Evolutionary conservation across 495 filamentous ascomycete genomes (phyloP).

Genomic region (Paragyromitra xinjiangensis): DNA sequence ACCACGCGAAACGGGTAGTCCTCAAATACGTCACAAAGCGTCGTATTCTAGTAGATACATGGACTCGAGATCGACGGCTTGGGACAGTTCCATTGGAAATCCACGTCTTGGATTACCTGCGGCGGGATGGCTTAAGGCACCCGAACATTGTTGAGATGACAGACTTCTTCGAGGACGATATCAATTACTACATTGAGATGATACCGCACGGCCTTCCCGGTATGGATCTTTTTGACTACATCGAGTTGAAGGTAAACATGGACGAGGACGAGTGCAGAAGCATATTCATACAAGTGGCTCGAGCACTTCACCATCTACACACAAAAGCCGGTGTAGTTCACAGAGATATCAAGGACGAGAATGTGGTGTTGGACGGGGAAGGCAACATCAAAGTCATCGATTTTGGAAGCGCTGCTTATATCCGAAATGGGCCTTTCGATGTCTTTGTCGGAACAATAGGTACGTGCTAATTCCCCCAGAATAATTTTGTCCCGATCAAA

Average conservation of each 20-base stretch:
- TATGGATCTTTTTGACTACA: slow-evolving; percentile 99
- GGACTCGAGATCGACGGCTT: slow-evolving; percentile 91
- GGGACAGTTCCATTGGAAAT: slow-evolving; percentile 99
- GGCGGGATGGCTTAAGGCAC: slow-evolving; percentile 84
- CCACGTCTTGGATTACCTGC: slow-evolving; percentile 93
- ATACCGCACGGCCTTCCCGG: slow-evolving; percentile 92
- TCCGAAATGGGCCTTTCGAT: slow-evolving; percentile 97
- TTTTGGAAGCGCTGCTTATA: slow-evolving; percentile 97
- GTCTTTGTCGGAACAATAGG: slow-evolving; percentile 99
- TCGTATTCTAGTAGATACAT: slow-evolving; percentile 96
- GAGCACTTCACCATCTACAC: slow-evolving; percentile 89
- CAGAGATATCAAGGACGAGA: slow-evolving; percentile 98
- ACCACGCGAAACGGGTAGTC: slow-evolving; percentile 80
- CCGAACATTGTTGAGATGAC: slow-evolving; percentile 99
- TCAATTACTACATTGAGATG: slow-evolving; percentile 99
- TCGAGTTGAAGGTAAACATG: slow-evolving; percentile 96
- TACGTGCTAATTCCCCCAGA: slow-evolving; percentile 61
- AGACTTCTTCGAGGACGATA: slow-evolving; percentile 96
- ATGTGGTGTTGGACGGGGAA: slow-evolving; percentile 93
- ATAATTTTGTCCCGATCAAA: slow-evolving; percentile 13
- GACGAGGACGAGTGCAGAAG: slow-evolving; percentile 91
- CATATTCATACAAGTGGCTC: slow-evolving; percentile 92
- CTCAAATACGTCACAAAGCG: slow-evolving; percentile 98
- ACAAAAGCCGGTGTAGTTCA: slow-evolving; percentile 92
- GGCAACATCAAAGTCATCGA: slow-evolving; percentile 97